A percentile compares a stretch with the other conserved stretches of the same genome.
Evolutionary conservation across 441 rosid species (phyloP).

Genomic region (Breynia disticha): DNA sequence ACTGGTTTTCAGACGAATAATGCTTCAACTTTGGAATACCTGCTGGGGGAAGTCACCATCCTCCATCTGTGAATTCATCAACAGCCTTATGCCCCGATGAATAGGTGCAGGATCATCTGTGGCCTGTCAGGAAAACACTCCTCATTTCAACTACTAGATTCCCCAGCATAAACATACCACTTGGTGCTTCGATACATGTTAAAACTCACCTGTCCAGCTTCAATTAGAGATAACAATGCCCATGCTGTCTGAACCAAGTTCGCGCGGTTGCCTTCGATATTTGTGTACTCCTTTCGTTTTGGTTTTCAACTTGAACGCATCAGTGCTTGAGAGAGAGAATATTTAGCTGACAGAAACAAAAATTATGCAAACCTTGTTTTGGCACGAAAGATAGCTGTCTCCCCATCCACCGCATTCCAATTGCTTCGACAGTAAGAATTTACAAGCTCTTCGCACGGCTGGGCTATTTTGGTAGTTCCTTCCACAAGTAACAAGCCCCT

Average conservation of each 20-base stretch:
- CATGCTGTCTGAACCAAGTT: too few species aligned
- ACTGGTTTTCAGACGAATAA: neutral
- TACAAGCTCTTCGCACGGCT: conserved; percentile 50
- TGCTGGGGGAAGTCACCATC: conserved; percentile 69
- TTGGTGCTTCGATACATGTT: neutral
- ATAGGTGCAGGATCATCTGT: conserved; percentile 46
- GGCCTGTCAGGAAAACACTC: conserved; percentile 18
- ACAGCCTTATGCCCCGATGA: conserved; percentile 43
- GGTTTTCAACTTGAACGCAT: neutral
- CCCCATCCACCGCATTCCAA: conserved; percentile 74
- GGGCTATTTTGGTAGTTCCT: conserved; percentile 38
- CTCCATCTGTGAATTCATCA: conserved; percentile 57
- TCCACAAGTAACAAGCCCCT: conserved; percentile 56
- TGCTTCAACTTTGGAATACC: conserved; percentile 19
- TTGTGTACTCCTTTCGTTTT: neutral
- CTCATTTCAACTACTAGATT: neutral
- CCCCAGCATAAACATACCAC: neutral
- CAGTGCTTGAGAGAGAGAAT: neutral
- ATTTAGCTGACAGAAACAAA: neutral
- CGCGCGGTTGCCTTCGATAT: neutral
- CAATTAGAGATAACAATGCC: neutral
- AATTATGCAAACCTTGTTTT: conserved; percentile 38
- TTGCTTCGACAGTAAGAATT: conserved; percentile 66
- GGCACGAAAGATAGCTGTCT: conserved; percentile 73
- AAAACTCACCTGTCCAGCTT: neutral